phyloP scores from a whole-genome alignment of 192 early-diverging fungal species.

The Rhizoclosmatium globosum region DNA sequence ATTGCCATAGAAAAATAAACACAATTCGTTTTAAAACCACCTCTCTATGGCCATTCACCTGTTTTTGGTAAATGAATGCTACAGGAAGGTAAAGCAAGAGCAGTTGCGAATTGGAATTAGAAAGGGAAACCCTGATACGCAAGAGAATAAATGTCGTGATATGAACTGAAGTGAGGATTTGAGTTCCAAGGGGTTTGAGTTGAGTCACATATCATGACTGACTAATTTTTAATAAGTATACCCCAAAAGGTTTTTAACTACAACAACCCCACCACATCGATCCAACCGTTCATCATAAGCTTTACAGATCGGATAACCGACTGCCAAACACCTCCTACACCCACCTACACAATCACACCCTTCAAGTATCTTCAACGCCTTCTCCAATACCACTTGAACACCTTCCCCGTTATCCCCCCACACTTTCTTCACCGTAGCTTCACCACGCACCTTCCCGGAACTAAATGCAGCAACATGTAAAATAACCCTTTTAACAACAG shows the following conservation, averaged over 20 bases:
- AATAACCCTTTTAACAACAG: neutral
- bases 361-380: slow-evolving; percentile 45
- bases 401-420: slow-evolving; percentile 19
- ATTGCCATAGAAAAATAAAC: too few species aligned
- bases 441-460: slow-evolving; percentile 44
- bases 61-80: too few species aligned
- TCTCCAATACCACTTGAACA: slow-evolving; percentile 36
- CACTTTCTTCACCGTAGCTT: slow-evolving; percentile 42
- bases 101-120: too few species aligned
- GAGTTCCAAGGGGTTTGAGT: neutral
- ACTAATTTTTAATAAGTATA: too few species aligned
- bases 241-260: slow-evolving; percentile 45
- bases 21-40: too few species aligned
- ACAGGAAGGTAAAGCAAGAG: too few species aligned
- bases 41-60: neutral
- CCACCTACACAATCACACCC: slow-evolving; percentile 56
- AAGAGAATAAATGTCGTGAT: neutral
- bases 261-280: slow-evolving; percentile 56
- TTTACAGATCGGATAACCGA: slow-evolving; percentile 50
- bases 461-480: slow-evolving; percentile 42
- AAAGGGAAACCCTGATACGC: slow-evolving; percentile 1
- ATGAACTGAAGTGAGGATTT: slow-evolving; percentile 29
- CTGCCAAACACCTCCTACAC: slow-evolving; percentile 58
- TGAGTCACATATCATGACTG: too few species aligned
- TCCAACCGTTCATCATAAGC: slow-evolving; percentile 53